These are phyloP conservation scores for Rheum nobile DNA, from an alignment of 148 eudicot genomes.

Conservation along the genomic window DNA sequence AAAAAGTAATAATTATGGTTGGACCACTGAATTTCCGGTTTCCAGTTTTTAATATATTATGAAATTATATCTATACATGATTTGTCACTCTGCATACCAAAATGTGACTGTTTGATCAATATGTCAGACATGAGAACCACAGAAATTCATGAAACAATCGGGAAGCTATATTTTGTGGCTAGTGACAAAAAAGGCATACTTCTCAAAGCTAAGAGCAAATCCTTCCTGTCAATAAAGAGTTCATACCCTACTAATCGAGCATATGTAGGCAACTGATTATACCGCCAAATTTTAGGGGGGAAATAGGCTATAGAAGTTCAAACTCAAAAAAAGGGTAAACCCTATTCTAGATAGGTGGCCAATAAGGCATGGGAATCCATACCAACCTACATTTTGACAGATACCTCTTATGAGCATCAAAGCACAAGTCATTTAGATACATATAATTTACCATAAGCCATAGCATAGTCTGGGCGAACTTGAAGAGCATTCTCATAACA, in stretches of 20 bases:
- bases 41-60: not conserved
- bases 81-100: not conserved
- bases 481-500: conserved; percentile 87
- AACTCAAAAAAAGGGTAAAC: not conserved
- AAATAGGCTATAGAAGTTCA: not conserved
- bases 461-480: conserved; percentile 70
- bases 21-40: not conserved
- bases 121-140: not conserved
- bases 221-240: not conserved
- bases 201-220: not conserved
- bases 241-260: not conserved
- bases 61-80: not conserved
- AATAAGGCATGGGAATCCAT: not conserved
- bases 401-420: not conserved
- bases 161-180: not conserved
- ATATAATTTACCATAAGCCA: conserved; percentile 65
- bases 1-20: not conserved
- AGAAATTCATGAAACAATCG: not conserved
- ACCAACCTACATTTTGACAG: not conserved
- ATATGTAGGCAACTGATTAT: not conserved
- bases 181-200: not conserved
- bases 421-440: not conserved
- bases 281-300: not conserved
- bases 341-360: not conserved
- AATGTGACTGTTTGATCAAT: not conserved